These are phyloP conservation scores for Mimosa pudica DNA, from an alignment of 306 rosid genomes.

Conservation along the genomic window DNA sequence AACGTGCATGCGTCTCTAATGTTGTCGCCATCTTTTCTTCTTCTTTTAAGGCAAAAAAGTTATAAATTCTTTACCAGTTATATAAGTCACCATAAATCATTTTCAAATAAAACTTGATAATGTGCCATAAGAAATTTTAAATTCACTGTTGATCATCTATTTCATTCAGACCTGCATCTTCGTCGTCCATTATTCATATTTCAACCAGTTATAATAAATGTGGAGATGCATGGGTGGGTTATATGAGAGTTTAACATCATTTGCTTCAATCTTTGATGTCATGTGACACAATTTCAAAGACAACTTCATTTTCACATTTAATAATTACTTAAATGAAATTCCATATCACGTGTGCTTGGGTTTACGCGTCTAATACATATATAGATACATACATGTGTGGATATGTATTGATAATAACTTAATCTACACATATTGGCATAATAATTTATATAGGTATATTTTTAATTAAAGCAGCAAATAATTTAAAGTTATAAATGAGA, in stretches of 20 bases:
- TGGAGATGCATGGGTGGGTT: neutral
- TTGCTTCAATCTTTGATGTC: neutral
- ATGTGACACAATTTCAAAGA: neutral
- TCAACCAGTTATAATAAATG: neutral
- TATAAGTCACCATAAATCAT: neutral
- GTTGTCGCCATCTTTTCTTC: neutral
- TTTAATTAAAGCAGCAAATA: too few species aligned
- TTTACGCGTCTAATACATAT: neutral
- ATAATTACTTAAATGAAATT: neutral
- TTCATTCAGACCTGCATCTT: neutral
- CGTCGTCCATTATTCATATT: neutral
- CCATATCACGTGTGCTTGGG: neutral
- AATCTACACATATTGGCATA: neutral
- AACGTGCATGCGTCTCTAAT: neutral
- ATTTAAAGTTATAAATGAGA: too few species aligned
- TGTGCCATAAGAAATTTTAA: neutral
- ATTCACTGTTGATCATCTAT: neutral
- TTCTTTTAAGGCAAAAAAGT: neutral
- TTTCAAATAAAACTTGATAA: neutral
- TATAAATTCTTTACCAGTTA: neutral
- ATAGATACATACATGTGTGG: neutral
- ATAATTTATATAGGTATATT: too few species aligned
- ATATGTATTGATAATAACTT: neutral
- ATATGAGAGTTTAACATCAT: neutral
- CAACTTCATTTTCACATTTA: slow-evolving; percentile 1